Percentiles rank a stretch among this genome's conserved stretches.
phyloP scores from a whole-genome alignment of 1,139 yeast genomes.

The Tardiomyces digboiensis region DNA sequence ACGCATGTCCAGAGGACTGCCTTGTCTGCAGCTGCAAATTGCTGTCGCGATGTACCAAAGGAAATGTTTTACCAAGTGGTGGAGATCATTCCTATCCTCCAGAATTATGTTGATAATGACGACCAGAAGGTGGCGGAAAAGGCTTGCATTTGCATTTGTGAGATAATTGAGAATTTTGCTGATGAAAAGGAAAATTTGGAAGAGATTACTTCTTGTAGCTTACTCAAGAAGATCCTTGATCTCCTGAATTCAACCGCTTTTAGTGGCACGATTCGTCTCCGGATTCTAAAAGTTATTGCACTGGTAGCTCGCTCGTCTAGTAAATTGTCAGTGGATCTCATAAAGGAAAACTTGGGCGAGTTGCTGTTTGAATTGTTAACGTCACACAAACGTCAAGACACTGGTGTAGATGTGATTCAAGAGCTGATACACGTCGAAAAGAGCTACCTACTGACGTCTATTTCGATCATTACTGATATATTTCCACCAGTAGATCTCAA shows the following conservation, averaged over 20 bases:
- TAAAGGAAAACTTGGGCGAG: conserved; percentile 21
- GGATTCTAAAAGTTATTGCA: conserved; percentile 26
- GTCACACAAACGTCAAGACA: conserved; percentile 20
- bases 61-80: conserved; percentile 39
- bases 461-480: conserved; percentile 48
- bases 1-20: conserved; percentile 86
- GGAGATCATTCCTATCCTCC: conserved; percentile 52
- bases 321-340: conserved; percentile 16
- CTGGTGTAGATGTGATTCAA: conserved; percentile 38
- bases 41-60: conserved; percentile 43
- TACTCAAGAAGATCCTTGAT: conserved; percentile 15
- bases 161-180: conserved; percentile 48
- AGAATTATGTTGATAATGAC: conserved; percentile 50
- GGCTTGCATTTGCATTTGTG: conserved; percentile 58
- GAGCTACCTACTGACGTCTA: conserved; percentile 46
- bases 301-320: conserved; percentile 36
- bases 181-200: conserved; percentile 37
- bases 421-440: conserved; percentile 70
- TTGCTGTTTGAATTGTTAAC: conserved; percentile 25
- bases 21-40: conserved; percentile 64
- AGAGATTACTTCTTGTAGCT: conserved; percentile 28
- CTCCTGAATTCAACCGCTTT: conserved; percentile 14
- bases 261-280: conserved; percentile 11
- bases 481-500: conserved; percentile 25
- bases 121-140: conserved; percentile 61